These are phyloP conservation scores for Nakaseomyces bracarensis DNA, from an alignment of 1,139 yeast genomes.

Conservation along the genomic window DNA sequence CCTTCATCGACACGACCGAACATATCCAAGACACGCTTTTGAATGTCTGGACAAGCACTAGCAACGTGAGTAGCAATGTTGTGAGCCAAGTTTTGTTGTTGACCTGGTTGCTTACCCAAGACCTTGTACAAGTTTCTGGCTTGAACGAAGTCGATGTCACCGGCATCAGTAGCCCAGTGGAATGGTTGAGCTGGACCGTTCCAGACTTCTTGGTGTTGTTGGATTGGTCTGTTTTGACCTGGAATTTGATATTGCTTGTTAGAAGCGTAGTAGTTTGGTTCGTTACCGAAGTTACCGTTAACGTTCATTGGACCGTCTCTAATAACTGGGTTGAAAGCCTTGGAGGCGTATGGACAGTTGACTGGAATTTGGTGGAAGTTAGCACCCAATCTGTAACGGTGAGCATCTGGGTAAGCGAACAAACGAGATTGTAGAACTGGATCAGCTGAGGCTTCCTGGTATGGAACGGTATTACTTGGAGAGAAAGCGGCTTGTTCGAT, in stretches of 20 bases:
- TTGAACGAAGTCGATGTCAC: constrained; percentile 59
- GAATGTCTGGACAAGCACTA: constrained; percentile 65
- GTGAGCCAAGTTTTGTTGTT: constrained; percentile 75
- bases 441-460: constrained; percentile 52
- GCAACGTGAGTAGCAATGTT: constrained; percentile 72
- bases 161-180: constrained; percentile 69
- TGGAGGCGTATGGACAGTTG: constrained; percentile 49
- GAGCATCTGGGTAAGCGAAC: constrained; percentile 54
- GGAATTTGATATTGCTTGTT: constrained; percentile 31
- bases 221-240: constrained; percentile 34
- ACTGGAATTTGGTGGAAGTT: constrained; percentile 64
- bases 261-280: constrained; percentile 71
- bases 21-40: constrained; percentile 71
- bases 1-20: constrained; percentile 65
- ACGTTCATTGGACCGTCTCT: constrained; percentile 86
- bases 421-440: constrained; percentile 53
- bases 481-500: constrained; percentile 54
- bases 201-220: constrained; percentile 77
- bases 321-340: constrained; percentile 53
- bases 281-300: constrained; percentile 75
- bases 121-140: constrained; percentile 64
- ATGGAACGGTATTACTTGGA: constrained; percentile 52
- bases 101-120: constrained; percentile 65
- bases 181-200: constrained; percentile 78
- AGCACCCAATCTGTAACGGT: constrained; percentile 52